Evolutionary conservation across 257 asterid species (phyloP), one percentile per base, ranked within the genome.

Genomic region (Fraxinus quadrangulata): DNA sequence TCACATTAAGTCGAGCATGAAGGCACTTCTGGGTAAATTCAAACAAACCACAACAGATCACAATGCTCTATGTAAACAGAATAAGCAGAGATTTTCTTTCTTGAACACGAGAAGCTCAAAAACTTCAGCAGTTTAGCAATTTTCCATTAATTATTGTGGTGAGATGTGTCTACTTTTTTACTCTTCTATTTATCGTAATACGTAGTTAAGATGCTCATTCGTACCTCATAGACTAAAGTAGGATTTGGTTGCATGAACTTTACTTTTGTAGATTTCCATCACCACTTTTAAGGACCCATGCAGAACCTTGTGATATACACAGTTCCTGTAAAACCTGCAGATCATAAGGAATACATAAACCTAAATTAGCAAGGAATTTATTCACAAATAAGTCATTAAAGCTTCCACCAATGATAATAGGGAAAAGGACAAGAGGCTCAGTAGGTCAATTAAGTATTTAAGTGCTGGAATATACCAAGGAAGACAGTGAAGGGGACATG

Each of bases 311-410:
- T 36, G 92, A 79, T 76, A 78, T 75, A 71, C 98, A 92, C 28
- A 94, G 30, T 78, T 92, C 97, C 71, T 67, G 77, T 69, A 94
- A 28, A 59, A 91, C 98, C 98, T 94, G 93, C 83, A 88, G 24
- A 76, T 67, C 67, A 42, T 16, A 42, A 24, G 17, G 33, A 72
- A 31, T 10, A 63, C 37, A 31, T 26, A 11, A 17, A 75, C 37
- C 31, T 63, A 71, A 47, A 71, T 61, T 28, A 56, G 28, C 11
- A 47, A 74, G 68, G 19, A 63, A 56, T 28, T 30, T 14, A 9
- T 59, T 36, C 9, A 49, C 51, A 26, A 45, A 67, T 47, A 39
- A 63, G 19, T 24, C 36, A 10, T 63, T 26, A 17, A 63, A 26
- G 69, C 34, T 63, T 63, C 69, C 34, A 26, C 34, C 36, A 10